Percentiles rank a stretch among this genome's conserved stretches.
Conservation (phyloP, 1,284 basidiomycete genomes). For the Omphalotus olearius region DNA sequence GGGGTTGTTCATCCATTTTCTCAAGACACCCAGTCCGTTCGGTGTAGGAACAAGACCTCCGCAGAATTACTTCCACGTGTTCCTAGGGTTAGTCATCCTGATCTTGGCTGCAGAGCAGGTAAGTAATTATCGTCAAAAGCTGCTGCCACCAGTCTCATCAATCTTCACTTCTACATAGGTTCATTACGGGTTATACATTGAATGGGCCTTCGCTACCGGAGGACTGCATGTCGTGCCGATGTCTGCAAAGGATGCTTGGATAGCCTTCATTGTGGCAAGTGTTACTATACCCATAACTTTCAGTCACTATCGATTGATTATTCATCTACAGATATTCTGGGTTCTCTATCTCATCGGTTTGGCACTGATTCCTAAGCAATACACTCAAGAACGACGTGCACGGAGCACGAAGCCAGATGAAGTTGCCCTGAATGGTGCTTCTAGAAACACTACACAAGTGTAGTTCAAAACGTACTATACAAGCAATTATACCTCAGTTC, state of each 20-base stretch:
- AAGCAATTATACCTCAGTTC: background rate
- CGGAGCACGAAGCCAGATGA: constrained; percentile 4
- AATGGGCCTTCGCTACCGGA: constrained; percentile 36
- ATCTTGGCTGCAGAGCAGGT: constrained; percentile 46
- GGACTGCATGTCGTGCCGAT: constrained; percentile 34
- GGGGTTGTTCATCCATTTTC: constrained; percentile 49
- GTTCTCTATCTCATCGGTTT: constrained; percentile 8
- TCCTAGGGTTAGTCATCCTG: constrained; percentile 42
- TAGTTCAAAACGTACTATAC: background rate
- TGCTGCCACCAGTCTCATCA: background rate
- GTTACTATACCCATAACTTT: background rate
- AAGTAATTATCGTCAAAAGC: background rate
- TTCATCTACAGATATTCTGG: constrained; percentile 8
- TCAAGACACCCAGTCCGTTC: constrained; percentile 38
- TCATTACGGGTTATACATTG: constrained; percentile 42
- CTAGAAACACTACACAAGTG: background rate
- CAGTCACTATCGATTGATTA: background rate
- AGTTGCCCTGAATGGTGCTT: background rate
- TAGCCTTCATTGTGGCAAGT: constrained; percentile 44
- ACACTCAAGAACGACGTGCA: background rate
- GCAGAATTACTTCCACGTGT: constrained; percentile 45
- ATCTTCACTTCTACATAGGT: constrained; percentile 26
- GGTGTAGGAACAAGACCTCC: constrained; percentile 31
- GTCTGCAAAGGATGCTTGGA: constrained; percentile 43
- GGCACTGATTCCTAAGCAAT: constrained; percentile 6